A percentile compares a stretch with the other conserved stretches of the same genome.
phyloP scores from a whole-genome alignment of 257 asterid species.

The Mitragyna speciosa region DNA sequence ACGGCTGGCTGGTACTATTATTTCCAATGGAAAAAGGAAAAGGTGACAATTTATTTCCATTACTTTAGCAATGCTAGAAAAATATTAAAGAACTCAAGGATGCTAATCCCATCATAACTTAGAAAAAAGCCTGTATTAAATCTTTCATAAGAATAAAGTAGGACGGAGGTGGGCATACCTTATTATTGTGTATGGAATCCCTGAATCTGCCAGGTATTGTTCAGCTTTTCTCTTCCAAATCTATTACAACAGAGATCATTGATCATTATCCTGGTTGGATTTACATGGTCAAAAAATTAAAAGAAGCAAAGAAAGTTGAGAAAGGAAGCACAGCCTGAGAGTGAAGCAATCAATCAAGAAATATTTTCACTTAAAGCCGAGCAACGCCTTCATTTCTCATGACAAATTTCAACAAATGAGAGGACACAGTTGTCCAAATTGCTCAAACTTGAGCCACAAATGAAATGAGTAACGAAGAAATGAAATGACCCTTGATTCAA shows the following conservation, averaged over 20 bases:
- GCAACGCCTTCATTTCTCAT: not conserved
- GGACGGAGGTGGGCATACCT: slow-evolving; percentile 40
- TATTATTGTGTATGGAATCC: slow-evolving; percentile 86
- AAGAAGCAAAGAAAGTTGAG: not conserved
- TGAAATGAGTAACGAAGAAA: not conserved
- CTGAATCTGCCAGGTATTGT: slow-evolving; percentile 85
- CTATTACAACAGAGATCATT: slow-evolving; percentile 33
- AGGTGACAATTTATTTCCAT: not conserved
- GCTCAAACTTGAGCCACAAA: not conserved
- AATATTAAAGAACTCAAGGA: not conserved
- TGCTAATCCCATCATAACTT: not conserved
- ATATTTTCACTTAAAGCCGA: not conserved
- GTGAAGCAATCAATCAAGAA: not conserved
- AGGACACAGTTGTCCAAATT: not conserved
- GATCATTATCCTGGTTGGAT: not conserved
- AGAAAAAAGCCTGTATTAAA: not conserved
- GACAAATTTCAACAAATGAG: not conserved
- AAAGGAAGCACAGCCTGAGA: not conserved
- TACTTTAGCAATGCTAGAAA: not conserved
- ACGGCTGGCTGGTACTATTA: not conserved
- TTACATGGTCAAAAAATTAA: not conserved
- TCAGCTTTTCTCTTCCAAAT: slow-evolving; percentile 95
- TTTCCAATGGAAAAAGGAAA: not conserved
- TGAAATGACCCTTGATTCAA: not conserved
- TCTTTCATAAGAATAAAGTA: not conserved